Percentiles rank a stretch among this genome's conserved stretches.
Conservation (phyloP, 179 eudicot genomes). For the Amaranthus tricolor region DNA sequence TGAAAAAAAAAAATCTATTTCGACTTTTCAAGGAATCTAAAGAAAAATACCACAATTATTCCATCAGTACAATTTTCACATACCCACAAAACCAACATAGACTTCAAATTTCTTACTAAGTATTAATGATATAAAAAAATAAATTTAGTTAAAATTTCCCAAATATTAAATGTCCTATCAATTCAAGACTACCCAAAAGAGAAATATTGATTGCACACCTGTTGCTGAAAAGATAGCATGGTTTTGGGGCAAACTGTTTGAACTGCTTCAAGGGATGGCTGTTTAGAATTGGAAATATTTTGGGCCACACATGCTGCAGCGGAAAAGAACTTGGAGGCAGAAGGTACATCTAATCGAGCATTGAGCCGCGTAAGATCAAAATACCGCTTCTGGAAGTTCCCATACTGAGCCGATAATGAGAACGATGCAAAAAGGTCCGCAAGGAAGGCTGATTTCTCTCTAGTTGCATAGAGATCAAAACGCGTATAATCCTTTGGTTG, state of each 20-base stretch:
- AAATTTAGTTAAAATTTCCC: too few species aligned
- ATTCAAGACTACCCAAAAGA: too few species aligned
- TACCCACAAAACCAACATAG: too few species aligned
- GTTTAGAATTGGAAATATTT: conserved; percentile 49
- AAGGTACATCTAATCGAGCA: conserved; percentile 67
- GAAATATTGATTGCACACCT: conserved; percentile 38
- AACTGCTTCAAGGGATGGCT: conserved; percentile 52
- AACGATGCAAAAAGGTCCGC: conserved; percentile 64
- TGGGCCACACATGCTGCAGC: conserved; percentile 55
- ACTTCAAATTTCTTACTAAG: too few species aligned
- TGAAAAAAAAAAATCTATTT: too few species aligned
- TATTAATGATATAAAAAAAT: too few species aligned
- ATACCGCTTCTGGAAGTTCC: conserved; percentile 68
- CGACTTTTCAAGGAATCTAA: too few species aligned
- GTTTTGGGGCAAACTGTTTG: conserved; percentile 60
- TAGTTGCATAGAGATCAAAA: conserved; percentile 40
- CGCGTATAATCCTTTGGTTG: conserved; percentile 37
- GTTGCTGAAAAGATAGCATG: conserved; percentile 77
- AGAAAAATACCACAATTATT: too few species aligned
- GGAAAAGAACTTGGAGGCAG: conserved; percentile 65
- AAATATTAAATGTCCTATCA: too few species aligned
- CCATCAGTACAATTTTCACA: too few species aligned
- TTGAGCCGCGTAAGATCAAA: conserved; percentile 70
- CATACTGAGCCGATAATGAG: conserved; percentile 69
- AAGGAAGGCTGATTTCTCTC: conserved; percentile 45